phyloP scores from a whole-genome alignment of 192 early-diverging fungal species.

The Gaertneriomyces sp. region DNA sequence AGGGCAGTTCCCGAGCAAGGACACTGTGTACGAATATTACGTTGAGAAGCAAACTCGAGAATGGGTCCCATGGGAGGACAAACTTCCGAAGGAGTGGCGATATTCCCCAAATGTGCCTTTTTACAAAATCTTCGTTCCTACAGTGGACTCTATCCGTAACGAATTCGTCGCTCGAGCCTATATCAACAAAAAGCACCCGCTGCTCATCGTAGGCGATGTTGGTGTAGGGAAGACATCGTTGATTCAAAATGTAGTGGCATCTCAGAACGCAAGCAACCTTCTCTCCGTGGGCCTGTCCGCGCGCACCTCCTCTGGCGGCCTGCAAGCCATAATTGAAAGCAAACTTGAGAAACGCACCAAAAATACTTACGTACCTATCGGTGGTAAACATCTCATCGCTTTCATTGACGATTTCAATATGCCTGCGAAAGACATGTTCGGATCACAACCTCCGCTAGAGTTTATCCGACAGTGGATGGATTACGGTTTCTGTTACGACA shows the following conservation, averaged over 20 bases:
- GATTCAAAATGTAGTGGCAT: conserved; percentile 48
- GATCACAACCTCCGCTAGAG: conserved; percentile 60
- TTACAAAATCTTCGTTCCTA: conserved; percentile 65
- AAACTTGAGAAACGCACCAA: conserved; percentile 59
- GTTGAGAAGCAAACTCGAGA: conserved; percentile 54
- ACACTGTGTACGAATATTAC: conserved; percentile 57
- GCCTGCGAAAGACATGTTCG: conserved; percentile 61
- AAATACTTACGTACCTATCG: conserved; percentile 57
- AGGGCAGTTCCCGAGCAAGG: conserved; percentile 59
- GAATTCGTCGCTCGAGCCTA: conserved; percentile 50
- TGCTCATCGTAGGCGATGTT: conserved; percentile 54
- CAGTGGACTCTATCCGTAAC: conserved; percentile 56
- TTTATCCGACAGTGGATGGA: conserved; percentile 57
- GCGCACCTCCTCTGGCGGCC: conserved; percentile 49
- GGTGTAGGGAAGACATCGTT: conserved; percentile 59
- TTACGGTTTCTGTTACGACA: conserved; percentile 55
- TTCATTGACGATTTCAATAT: conserved; percentile 66
- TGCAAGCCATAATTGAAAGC: conserved; percentile 53
- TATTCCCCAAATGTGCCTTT: conserved; percentile 46
- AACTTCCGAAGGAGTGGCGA: conserved; percentile 47
- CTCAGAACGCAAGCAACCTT: conserved; percentile 37
- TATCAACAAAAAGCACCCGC: conserved; percentile 43
- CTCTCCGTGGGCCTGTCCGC: conserved; percentile 57
- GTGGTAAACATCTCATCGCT: conserved; percentile 50
- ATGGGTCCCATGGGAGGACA: conserved; percentile 58